phyloP scores from a whole-genome alignment of 1,139 yeast genomes.

The Debaryomyces nepalensis region DNA sequence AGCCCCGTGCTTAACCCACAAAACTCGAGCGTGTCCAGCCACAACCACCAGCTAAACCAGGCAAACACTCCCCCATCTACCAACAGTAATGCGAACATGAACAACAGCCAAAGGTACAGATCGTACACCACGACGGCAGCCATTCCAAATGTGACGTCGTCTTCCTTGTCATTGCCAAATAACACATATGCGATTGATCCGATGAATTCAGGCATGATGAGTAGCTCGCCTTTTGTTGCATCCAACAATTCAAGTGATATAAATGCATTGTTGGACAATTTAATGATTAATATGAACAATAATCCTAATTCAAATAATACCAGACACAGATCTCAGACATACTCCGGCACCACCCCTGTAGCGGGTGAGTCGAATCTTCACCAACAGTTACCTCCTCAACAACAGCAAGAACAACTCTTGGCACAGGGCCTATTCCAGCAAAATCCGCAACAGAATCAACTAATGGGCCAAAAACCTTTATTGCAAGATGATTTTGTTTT shows the following conservation, averaged over 20 bases:
- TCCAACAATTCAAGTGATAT: conserved; percentile 32
- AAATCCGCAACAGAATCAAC: conserved; percentile 14
- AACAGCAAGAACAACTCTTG: conserved; percentile 10
- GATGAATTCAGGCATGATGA: conserved; percentile 18
- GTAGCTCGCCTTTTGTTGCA: conserved; percentile 22
- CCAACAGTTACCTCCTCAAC: conserved; percentile 4
- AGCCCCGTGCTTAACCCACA: conserved; percentile 42
- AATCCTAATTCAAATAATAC: conserved; percentile 13
- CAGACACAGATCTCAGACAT: conserved; percentile 50
- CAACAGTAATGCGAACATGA: conserved; percentile 6
- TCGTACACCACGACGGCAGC: conserved; percentile 56
- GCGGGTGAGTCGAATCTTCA: conserved; percentile 18
- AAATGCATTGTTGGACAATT: conserved; percentile 37
- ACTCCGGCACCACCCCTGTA: conserved; percentile 42
- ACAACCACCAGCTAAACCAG: conserved; percentile 12
- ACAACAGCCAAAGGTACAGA: conserved; percentile 37
- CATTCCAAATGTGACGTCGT: conserved; percentile 23
- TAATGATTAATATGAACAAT: conserved; percentile 29
- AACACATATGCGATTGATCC: conserved; percentile 19
- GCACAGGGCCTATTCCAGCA: conserved; percentile 22
- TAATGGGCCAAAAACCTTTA: conserved; percentile 29
- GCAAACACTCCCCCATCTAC: conserved; percentile 5
- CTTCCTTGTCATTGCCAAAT: conserved; percentile 19
- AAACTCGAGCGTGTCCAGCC: conserved; percentile 17
- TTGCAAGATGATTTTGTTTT: conserved; percentile 62